phyloP scores from a whole-genome alignment of 768 basidiomycete genomes.

The Xanthoconium purpureum region DNA sequence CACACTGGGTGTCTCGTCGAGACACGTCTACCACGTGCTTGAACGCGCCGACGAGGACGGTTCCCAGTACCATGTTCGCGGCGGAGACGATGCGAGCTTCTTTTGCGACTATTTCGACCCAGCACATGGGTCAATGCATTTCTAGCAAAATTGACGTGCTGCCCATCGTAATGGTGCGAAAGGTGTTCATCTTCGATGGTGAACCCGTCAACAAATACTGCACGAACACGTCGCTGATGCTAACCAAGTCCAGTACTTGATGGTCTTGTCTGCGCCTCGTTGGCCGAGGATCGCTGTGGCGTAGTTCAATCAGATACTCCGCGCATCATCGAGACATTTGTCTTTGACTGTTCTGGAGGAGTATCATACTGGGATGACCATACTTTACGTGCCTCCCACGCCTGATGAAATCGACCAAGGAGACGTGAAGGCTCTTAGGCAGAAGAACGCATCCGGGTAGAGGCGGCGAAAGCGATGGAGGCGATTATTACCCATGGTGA shows the following conservation, averaged over 20 bases:
- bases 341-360: constrained; percentile 67
- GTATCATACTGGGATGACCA: constrained; percentile 53
- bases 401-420: constrained; percentile 30
- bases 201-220: neutral
- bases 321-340: constrained; percentile 72
- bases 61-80: constrained; percentile 22
- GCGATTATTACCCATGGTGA: constrained; percentile 59
- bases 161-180: constrained; percentile 57
- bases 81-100: constrained; percentile 16
- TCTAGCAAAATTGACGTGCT: constrained; percentile 50
- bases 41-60: neutral
- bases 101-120: constrained; percentile 41
- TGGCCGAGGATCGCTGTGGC: constrained; percentile 81
- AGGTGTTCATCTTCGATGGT: constrained; percentile 62
- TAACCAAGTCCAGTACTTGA: constrained; percentile 43
- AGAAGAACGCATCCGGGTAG: constrained; percentile 41
- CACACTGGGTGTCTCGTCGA: neutral
- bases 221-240: neutral
- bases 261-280: constrained; percentile 64
- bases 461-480: constrained; percentile 55
- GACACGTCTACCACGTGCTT: constrained; percentile 5
- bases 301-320: constrained; percentile 84
- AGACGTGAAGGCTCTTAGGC: constrained; percentile 34
- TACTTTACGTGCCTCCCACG: constrained; percentile 37
- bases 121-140: constrained; percentile 41